A percentile compares a stretch with the other conserved stretches of the same genome.
Evolutionary conservation across 176 grass and related monocot species (phyloP).

Genomic region (Lolium perenne): DNA sequence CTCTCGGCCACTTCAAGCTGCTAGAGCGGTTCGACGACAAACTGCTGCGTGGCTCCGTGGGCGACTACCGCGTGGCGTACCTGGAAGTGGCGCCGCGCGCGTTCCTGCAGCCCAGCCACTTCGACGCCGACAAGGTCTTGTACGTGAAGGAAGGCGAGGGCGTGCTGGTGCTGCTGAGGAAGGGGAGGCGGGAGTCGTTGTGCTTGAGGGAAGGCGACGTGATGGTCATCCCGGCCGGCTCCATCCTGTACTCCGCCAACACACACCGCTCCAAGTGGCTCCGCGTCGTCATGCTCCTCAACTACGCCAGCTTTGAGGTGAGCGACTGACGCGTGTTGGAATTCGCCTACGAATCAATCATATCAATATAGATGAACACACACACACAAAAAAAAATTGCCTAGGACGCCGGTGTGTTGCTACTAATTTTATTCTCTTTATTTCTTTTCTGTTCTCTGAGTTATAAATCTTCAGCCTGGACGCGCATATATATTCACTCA

Average conservation of each 20-base stretch:
- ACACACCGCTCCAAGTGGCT: slow-evolving; percentile 55
- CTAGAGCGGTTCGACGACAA: slow-evolving; percentile 55
- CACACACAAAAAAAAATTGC: too few species aligned
- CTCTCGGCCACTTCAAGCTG: slow-evolving; percentile 57
- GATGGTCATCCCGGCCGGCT: slow-evolving; percentile 61
- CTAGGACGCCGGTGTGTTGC: too few species aligned
- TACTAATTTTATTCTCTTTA: too few species aligned
- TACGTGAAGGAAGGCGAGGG: slow-evolving; percentile 72
- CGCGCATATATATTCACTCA: too few species aligned
- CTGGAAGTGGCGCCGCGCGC: slow-evolving; percentile 65
- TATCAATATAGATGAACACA: too few species aligned
- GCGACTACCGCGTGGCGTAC: slow-evolving; percentile 59
- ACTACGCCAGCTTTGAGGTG: slow-evolving; percentile 63
- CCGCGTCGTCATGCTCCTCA: slow-evolving; percentile 64
- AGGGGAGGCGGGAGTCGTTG: slow-evolving; percentile 54
- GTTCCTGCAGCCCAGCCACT: slow-evolving; percentile 78
- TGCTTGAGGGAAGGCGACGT: slow-evolving; percentile 72
- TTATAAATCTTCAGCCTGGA: too few species aligned
- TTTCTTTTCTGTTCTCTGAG: too few species aligned
- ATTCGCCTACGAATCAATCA: too few species aligned
- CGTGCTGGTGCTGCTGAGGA: slow-evolving; percentile 46
- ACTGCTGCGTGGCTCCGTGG: slow-evolving; percentile 54
- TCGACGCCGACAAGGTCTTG: slow-evolving; percentile 69
- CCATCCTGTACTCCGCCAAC: slow-evolving; percentile 71
- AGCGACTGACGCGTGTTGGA: not conserved